phyloP scores from a whole-genome alignment of 768 basidiomycete genomes.

The Serpula lacrymans region DNA sequence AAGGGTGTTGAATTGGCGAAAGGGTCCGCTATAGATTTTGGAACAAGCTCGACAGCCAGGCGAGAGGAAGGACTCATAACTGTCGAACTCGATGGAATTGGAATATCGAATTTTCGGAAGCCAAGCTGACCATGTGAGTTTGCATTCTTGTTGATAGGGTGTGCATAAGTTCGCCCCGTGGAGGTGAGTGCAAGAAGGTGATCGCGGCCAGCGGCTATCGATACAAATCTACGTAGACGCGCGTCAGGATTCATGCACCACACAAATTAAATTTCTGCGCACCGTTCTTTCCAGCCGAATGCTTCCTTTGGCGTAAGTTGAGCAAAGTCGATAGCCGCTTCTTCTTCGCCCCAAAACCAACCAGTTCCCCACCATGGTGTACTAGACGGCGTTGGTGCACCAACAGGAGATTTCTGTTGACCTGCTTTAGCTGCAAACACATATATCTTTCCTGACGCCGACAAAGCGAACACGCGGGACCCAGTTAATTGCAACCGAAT shows the following conservation, averaged over 20 bases:
- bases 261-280: conserved; percentile 11
- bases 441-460: conserved; percentile 72
- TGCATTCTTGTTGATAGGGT: conserved; percentile 70
- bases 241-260: too few species aligned
- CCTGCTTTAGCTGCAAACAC: conserved; percentile 52
- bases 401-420: conserved; percentile 42
- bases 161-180: conserved; percentile 70
- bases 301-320: conserved; percentile 58
- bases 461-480: conserved; percentile 71
- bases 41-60: conserved; percentile 51
- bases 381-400: conserved; percentile 39
- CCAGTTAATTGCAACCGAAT: conserved; percentile 56
- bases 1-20: conserved; percentile 44
- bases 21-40: conserved; percentile 52
- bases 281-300: conserved; percentile 69
- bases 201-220: conserved; percentile 69
- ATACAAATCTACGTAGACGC: conserved; percentile 51
- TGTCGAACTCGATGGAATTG: conserved; percentile 22
- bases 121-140: conserved; percentile 87
- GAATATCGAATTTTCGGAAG: conserved; percentile 58
- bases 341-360: conserved; percentile 52
- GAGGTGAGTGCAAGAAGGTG: conserved; percentile 74
- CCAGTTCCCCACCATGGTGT: conserved; percentile 59
- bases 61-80: conserved; percentile 21
- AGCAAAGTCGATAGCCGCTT: conserved; percentile 49